A percentile compares a stretch with the other conserved stretches of the same genome.
phyloP scores from a whole-genome alignment of 2,329 filamentous ascomycete genomes.

The Paraphaeosphaeria minitans region DNA sequence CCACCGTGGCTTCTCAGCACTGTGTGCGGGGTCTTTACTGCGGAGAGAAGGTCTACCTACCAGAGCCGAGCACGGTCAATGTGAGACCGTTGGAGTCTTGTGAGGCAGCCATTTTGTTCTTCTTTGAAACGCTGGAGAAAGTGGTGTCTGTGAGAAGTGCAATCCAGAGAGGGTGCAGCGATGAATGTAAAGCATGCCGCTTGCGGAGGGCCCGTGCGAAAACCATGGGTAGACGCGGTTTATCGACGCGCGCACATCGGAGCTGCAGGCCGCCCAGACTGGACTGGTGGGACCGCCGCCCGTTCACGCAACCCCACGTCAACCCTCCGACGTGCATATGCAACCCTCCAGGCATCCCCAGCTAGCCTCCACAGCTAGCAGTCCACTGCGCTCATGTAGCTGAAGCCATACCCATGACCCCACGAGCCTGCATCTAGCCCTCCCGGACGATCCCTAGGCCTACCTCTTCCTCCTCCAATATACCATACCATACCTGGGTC shows the following conservation, averaged over 20 bases:
- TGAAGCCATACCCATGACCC: neutral
- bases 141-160: neutral
- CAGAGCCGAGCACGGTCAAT: conserved; percentile 81
- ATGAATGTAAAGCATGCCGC: neutral
- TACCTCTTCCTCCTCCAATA: conserved; percentile 1
- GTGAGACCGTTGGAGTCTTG: conserved; percentile 60
- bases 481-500: neutral
- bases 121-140: neutral
- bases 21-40: conserved; percentile 13
- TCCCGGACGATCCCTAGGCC: neutral
- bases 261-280: neutral
- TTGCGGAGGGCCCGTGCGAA: conserved; percentile 4
- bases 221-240: conserved; percentile 4
- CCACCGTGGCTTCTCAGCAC: neutral
- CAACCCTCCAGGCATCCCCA: no score
- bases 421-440: no score
- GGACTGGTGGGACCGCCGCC: neutral
- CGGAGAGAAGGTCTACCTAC: conserved; percentile 58
- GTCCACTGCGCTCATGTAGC: neutral
- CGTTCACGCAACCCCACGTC: neutral
- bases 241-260: neutral
- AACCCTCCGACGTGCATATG: neutral
- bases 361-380: no score
- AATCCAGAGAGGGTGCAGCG: neutral
- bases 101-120: conserved; percentile 36